Evolutionary conservation across 208 protist genomes (phyloP), one percentile per base, ranked within the genome.

Genomic region (Angomonas desouzai): DNA sequence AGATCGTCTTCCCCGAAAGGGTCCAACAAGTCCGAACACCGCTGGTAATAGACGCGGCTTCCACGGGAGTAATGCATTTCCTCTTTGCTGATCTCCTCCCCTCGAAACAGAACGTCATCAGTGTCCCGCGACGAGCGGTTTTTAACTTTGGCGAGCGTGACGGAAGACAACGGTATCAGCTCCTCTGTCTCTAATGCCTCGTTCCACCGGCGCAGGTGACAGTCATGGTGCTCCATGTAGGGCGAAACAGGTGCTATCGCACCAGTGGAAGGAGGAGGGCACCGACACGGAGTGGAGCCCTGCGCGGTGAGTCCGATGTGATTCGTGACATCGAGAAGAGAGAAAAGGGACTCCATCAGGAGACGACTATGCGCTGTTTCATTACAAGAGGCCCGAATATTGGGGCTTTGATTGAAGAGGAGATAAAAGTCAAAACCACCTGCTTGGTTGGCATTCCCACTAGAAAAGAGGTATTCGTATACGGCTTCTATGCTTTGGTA

Each of bases 311-410:
- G 45, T 23, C 18, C 45, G 9, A 51, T 51, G 45, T 51, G 45
- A 23, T 51, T 51, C 18, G 45, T 51, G 20, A 51, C 45, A 16
- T 51, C 45, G 3, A 51, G 20, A 51, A 51, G 9, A 51, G 45
- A 23, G 6, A 51, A 23, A 13, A 51, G 45, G 18, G 45, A 51
- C n/a, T 51, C 45, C 45, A 51, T 23, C 3, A 23, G 18, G 18
- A 22, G 6, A 4, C 45, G 45, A 51, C 20, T 23, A 23, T 4
- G 3, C 3, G 45, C 20, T 13, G 20, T 51, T 6, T 13, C 6
- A 51, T 27, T 27, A 16, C 9, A 23, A 23, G 45, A 51, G 6
- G 4, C 45, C 4, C 45, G 45, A 23, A 16, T 23, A 51, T 40
- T 13, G 9, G 13, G 6, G 36, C 6, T 13, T 23, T 13, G 45